phyloP scores from a whole-genome alignment of 345 rosid genomes.

The Cardiospermum halicacabum region DNA sequence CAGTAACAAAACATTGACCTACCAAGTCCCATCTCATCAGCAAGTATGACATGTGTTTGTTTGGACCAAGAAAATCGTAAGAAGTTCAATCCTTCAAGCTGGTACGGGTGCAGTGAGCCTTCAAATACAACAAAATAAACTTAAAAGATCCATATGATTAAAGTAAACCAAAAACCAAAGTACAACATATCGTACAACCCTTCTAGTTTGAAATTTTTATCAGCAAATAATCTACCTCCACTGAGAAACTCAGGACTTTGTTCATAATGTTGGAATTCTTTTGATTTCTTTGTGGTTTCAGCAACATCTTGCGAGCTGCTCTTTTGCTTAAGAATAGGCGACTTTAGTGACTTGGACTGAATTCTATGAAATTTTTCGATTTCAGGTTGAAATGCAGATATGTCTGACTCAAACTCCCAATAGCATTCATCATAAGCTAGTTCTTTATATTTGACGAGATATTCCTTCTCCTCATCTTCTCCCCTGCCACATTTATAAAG shows the following conservation, averaged over 20 bases:
- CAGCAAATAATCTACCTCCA: constrained; percentile 56
- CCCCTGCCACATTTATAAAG: constrained; percentile 56
- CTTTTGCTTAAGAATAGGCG: constrained; percentile 44
- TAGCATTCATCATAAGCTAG: constrained; percentile 95
- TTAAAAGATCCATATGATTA: constrained; percentile 14
- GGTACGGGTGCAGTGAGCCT: constrained; percentile 97
- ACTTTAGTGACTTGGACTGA: constrained; percentile 58
- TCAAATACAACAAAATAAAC: constrained; percentile 29
- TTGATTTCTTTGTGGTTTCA: constrained; percentile 57
- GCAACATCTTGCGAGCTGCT: constrained; percentile 29
- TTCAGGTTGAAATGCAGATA: constrained; percentile 85
- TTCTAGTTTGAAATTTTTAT: constrained; percentile 8
- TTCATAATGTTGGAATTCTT: constrained; percentile 85
- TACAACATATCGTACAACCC: constrained; percentile 5
- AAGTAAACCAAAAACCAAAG: constrained; percentile 13
- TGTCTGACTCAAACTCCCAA: constrained; percentile 95
- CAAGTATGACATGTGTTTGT: constrained; percentile 96
- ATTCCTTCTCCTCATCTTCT: constrained; percentile 75
- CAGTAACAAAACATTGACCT: constrained; percentile 20
- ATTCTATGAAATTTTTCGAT: constrained; percentile 71
- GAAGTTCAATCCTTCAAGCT: constrained; percentile 96
- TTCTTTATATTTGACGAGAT: constrained; percentile 94
- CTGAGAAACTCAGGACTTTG: constrained; percentile 81
- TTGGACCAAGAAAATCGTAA: constrained; percentile 95
- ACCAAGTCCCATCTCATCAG: constrained; percentile 99